These are phyloP conservation scores for Talaromyces sp. DNA, from an alignment of 2,329 filamentous ascomycete genomes.

Conservation along the genomic window DNA sequence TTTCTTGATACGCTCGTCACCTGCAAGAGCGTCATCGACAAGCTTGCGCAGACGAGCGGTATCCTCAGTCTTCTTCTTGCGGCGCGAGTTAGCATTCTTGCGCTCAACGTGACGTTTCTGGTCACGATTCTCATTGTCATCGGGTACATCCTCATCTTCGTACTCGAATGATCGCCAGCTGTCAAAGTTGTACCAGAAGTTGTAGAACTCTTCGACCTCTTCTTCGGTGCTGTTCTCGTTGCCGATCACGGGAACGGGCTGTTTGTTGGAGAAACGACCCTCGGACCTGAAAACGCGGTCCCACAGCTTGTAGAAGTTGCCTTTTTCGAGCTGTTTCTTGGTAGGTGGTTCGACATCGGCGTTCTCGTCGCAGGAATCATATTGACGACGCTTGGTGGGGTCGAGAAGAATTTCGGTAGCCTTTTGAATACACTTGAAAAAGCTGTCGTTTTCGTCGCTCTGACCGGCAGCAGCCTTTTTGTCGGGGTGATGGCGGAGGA, in stretches of 20 bases:
- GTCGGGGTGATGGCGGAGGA: conserved; percentile 96
- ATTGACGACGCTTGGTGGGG: conserved; percentile 88
- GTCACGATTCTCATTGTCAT: conserved; percentile 98
- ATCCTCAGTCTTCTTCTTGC: conserved; percentile 99
- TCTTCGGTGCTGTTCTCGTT: conserved; percentile 80
- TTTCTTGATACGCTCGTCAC: conserved; percentile 93
- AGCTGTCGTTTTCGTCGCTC: conserved; percentile 83
- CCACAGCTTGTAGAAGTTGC: conserved; percentile 96
- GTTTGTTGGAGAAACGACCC: conserved; percentile 83
- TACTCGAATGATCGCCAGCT: conserved; percentile 98
- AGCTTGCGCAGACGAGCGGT: conserved; percentile 83
- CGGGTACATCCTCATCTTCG: conserved; percentile 95
- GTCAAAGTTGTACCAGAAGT: conserved; percentile 99
- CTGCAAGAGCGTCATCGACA: conserved; percentile 78
- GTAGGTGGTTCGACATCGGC: conserved; percentile 87
- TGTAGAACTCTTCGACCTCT: conserved; percentile 93
- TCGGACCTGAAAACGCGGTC: conserved; percentile 84
- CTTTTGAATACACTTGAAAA: conserved; percentile 99
- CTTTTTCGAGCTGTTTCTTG: conserved; percentile 84
- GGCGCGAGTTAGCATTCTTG: conserved; percentile 95
- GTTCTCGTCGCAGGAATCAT: conserved; percentile 91
- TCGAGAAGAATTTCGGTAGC: conserved; percentile 91
- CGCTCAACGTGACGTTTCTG: conserved; percentile 98
- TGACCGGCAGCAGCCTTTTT: conserved; percentile 92
- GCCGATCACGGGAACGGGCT: conserved; percentile 84